phyloP scores from a whole-genome alignment of 805 yeast species.

The Lipomyces chichibuensis region DNA sequence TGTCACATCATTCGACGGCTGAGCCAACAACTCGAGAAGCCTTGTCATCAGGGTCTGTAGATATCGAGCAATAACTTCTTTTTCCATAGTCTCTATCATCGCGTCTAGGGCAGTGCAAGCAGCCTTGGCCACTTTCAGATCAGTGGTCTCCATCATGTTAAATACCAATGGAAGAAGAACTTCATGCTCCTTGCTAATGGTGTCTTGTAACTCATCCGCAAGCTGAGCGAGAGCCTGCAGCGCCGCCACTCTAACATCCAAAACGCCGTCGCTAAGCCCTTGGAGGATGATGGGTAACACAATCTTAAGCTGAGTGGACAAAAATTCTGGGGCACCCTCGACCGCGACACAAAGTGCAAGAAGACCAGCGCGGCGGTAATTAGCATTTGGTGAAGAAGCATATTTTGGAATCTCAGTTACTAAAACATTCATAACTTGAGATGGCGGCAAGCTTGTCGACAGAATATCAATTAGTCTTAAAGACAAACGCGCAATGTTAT shows the following conservation, averaged over 20 bases:
- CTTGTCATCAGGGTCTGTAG: constrained; percentile 89
- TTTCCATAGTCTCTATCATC: constrained; percentile 85
- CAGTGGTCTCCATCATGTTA: constrained; percentile 77
- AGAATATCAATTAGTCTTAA: constrained; percentile 77
- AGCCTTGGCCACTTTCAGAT: constrained; percentile 80
- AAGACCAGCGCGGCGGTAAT: constrained; percentile 85
- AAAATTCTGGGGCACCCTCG: constrained; percentile 92
- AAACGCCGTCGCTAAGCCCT: constrained; percentile 76
- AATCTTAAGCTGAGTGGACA: constrained; percentile 72
- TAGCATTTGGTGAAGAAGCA: constrained; percentile 60
- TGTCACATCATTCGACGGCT: constrained; percentile 57
- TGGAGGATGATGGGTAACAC: constrained; percentile 70
- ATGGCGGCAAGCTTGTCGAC: constrained; percentile 85
- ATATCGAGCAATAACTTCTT: constrained; percentile 79
- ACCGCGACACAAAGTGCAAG: constrained; percentile 80
- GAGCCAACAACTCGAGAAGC: constrained; percentile 77
- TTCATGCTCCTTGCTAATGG: constrained; percentile 81
- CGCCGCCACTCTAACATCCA: constrained; percentile 82
- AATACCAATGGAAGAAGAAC: constrained; percentile 83
- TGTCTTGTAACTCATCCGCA: constrained; percentile 82
- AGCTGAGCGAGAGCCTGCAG: constrained; percentile 76
- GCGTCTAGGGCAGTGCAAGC: constrained; percentile 93
- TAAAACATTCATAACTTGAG: constrained; percentile 83
- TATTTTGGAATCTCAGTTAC: constrained; percentile 51
- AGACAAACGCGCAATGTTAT: constrained; percentile 74